Evolutionary conservation across 345 rosid genomes (phyloP).

Genomic region (Cardamine occulta): DNA sequence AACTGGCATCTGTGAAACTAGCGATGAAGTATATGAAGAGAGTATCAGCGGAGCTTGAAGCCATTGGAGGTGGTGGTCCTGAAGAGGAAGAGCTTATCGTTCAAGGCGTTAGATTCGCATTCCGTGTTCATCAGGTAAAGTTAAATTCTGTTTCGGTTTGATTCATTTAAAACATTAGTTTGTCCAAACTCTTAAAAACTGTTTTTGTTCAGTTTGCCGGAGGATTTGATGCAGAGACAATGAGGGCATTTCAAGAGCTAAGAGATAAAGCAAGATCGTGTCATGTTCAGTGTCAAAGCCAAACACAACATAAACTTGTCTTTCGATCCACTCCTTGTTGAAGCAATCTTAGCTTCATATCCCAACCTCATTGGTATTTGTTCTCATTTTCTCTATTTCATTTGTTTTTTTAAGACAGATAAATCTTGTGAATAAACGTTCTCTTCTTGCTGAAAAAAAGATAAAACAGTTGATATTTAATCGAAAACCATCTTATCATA

Average conservation of each 20-base stretch:
- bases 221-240: slow-evolving; percentile 92
- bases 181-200: neutral
- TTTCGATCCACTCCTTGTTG: slow-evolving; percentile 67
- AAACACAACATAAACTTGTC: slow-evolving; percentile 57
- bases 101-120: slow-evolving; percentile 92
- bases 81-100: slow-evolving; percentile 97
- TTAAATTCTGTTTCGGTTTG: neutral
- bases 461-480: slow-evolving; percentile 8
- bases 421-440: slow-evolving; percentile 38
- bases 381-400: slow-evolving; percentile 27
- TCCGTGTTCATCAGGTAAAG: slow-evolving; percentile 97
- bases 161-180: neutral
- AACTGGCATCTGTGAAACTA: slow-evolving; percentile 85
- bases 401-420: slow-evolving; percentile 31
- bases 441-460: slow-evolving; percentile 12
- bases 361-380: neutral
- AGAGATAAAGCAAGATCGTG: slow-evolving; percentile 90
- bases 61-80: slow-evolving; percentile 56
- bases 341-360: slow-evolving; percentile 71
- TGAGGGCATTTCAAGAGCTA: slow-evolving; percentile 94
- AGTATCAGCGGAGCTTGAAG: slow-evolving; percentile 86
- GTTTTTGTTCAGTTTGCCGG: slow-evolving; percentile 74
- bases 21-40: slow-evolving; percentile 98
- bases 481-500: slow-evolving; percentile 26
- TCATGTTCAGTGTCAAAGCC: slow-evolving; percentile 73